Evolutionary conservation across 768 basidiomycete genomes (phyloP), one percentile per base, ranked within the genome.

Genomic region (Termitomyces sp.): DNA sequence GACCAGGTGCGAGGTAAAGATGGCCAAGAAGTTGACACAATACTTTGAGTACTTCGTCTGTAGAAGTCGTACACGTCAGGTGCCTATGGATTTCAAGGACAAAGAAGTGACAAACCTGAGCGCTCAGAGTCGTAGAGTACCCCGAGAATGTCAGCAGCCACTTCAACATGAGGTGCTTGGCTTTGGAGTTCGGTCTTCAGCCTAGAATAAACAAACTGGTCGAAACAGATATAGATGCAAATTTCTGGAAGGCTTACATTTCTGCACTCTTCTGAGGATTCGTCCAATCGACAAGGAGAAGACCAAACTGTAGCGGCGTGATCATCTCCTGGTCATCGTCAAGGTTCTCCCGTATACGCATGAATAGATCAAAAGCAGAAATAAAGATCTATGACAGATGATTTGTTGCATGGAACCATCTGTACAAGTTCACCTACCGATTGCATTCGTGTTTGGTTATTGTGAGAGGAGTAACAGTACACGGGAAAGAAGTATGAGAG

Each of bases 401-500:
- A 58, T 29, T 52, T 54, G 17, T 42, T 3, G 25, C 59, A 40
- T 15, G 7, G 25, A 34, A 15, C 17, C 29, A 7, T 40, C 34
- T n/a, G 36, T 52, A 51, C 29, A 57, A 56, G 10, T 56, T 40
- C 3, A 69, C 78, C 34, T 61, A 83, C 83, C 55, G 74, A 74
- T 56, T 80, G 84, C 65, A 79, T 86, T 79, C 79, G 83, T 70
- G 67, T 81, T 74, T 98, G 95, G 69, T 98, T 96, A 17, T 70
- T 73, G 6, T 86, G 73, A 0, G 92, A 88, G 0, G 95, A 93
- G 72, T 92, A 97, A 70, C 93, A 92, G 70, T 92, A 98, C 0
- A 94, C 88, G 0, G 94, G 94, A 77, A 99, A 91, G 81, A 98
- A 98, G 72, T 97, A 98, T 5, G 93, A 87, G 14, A 99, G 78